Evolutionary conservation across 2,329 filamentous ascomycete species (phyloP).

Genomic region (Exophiala xenobiotica): DNA sequence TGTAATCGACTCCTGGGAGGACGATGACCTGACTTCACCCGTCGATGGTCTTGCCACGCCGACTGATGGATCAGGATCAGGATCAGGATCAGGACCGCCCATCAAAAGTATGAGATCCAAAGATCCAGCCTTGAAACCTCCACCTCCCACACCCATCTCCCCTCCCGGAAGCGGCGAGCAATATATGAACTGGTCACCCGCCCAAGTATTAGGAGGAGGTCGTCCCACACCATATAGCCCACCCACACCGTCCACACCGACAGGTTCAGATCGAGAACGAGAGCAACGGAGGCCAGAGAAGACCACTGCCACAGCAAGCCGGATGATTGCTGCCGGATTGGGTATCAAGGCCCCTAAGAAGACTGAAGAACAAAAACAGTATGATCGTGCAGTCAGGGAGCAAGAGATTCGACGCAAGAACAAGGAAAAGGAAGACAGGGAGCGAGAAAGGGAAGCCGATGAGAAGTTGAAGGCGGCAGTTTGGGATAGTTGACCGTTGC

Average conservation of each 20-base stretch:
- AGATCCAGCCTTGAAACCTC: conserved; percentile 43
- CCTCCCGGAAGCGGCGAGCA: conserved; percentile 36
- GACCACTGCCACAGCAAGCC: conserved; percentile 83
- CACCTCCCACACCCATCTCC: conserved; percentile 67
- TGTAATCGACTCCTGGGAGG: conserved; percentile 71
- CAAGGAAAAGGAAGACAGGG: conserved; percentile 67
- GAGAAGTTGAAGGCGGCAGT: conserved; percentile 79
- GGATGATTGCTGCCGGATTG: conserved; percentile 85
- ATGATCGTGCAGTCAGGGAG: conserved; percentile 77
- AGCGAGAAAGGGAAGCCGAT: conserved; percentile 60
- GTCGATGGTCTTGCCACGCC: conserved; percentile 29
- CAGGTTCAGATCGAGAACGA: conserved; percentile 19
- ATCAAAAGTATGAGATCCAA: too few relatives aligned
- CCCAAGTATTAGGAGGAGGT: conserved; percentile 25
- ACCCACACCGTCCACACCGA: conserved; percentile 15
- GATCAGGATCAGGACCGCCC: conserved; percentile 19
- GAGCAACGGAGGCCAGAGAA: conserved; percentile 68
- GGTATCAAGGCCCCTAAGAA: conserved; percentile 76
- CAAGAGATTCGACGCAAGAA: conserved; percentile 78
- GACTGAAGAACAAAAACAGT: conserved; percentile 50
- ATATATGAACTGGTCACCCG: conserved; percentile 26
- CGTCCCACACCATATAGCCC: conserved; percentile 20
- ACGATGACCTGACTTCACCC: conserved; percentile 29
- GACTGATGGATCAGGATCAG: conserved; percentile 17
- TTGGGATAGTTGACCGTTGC: conserved; percentile 60